Percentiles rank a stretch among this genome's conserved stretches.
Conservation (phyloP, 176 grass and related monocot genomes). For the Musa itinerans region DNA sequence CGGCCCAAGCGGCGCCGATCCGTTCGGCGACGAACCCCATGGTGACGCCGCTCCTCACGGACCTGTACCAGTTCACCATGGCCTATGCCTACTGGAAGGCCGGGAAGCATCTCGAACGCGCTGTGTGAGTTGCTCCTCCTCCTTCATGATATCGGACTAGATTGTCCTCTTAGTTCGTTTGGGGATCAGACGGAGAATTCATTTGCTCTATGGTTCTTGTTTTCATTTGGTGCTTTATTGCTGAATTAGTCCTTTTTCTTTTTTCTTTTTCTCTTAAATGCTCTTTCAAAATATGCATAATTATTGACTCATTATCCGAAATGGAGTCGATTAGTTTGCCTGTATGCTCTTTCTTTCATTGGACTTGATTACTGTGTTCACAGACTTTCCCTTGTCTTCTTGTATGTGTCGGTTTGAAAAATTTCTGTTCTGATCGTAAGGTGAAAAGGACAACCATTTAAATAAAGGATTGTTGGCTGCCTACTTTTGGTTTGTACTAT, state of each 20-base stretch:
- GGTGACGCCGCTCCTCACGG: constrained; percentile 91
- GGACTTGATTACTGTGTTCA: neutral
- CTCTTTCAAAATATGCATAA: no score
- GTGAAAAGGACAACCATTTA: neutral
- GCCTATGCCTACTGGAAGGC: constrained; percentile 99
- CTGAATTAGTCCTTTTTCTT: neutral
- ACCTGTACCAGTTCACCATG: constrained; percentile 99
- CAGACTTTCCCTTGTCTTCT: neutral
- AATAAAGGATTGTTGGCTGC: neutral
- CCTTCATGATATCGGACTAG: neutral
- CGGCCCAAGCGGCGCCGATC: constrained; percentile 17
- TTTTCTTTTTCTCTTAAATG: neutral
- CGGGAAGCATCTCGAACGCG: constrained; percentile 74
- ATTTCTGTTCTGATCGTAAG: neutral
- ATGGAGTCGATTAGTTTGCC: neutral
- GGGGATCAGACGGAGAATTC: neutral
- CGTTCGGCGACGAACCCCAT: constrained; percentile 77
- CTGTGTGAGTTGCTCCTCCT: constrained; percentile 53
- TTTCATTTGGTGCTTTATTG: neutral
- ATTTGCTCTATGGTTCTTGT: neutral
- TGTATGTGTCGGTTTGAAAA: no score
- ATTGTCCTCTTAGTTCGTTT: neutral
- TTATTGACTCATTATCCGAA: neutral
- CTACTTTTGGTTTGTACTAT: neutral
- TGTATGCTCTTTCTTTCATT: neutral